Evolutionary conservation across 805 yeast genomes (phyloP), one percentile per base, ranked within the genome.

Genomic region (Saccharomycopsis selenospora): DNA sequence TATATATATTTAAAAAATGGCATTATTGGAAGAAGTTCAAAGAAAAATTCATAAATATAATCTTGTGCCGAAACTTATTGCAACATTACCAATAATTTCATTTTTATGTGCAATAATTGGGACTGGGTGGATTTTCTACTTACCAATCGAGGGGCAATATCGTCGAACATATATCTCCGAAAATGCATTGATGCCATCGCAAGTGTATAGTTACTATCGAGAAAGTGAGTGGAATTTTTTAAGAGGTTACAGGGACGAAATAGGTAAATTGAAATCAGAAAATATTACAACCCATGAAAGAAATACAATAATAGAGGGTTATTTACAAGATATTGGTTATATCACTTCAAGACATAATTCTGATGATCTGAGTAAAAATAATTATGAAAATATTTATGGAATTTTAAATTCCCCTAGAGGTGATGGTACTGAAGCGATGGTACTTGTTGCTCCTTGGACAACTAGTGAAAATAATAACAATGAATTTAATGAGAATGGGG

Each of bases 171-270:
- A 93, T 63, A 84, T 90, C 10, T 84, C 95, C 5, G 99, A 93
- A 61, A 93, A 93, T 65, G 99, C 99, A 27, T 70, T 93, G 62
- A 81, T 93, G 86, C 97, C 99, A 5, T 90, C 95, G 0, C 98
- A 93, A 63, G 98, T 93, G 2, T 82, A 82, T 57, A 81, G 95
- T 22, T 89, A 88, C 61, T 93, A 86, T 63, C 73, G 97, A 48
- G 98, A 91, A 60, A 79, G 88, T 36, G 98, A 93, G 62, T 93
- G 98, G 97, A 87, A 90, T 59, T 70, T 85, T 48, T 77, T 88
- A 27, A 71, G 98, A 50, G 99, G 96, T 0, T 88, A 82, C 60
- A 73, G 96, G 51, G 75, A 73, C 40, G 85, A 81, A 54, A 59
- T 76, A 46, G 61, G 50, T 58, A 67, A 65, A 57, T 77, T 61